Percentiles rank a stretch among this genome's conserved stretches.
These are phyloP conservation scores for Podospora comata DNA, from an alignment of 495 filamentous ascomycete species.

Conservation along the genomic window DNA sequence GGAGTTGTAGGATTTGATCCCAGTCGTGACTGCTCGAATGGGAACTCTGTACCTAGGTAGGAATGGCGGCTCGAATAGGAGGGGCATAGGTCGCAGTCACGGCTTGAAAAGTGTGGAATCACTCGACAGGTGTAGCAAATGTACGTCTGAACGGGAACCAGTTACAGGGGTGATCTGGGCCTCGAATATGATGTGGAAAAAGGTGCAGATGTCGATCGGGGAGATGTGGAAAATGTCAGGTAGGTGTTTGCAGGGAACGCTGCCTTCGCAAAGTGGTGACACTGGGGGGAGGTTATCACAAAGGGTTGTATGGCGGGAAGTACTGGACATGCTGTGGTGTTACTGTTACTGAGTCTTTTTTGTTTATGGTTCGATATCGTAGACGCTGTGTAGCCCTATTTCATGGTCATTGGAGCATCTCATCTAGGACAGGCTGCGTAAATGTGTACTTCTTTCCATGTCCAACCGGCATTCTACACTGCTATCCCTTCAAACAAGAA, in stretches of 20 bases:
- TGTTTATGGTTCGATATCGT: neutral
- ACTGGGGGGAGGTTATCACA: neutral
- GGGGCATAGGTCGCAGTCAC: no score
- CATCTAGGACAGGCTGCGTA: no score
- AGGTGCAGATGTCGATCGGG: neutral
- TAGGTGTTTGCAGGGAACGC: neutral
- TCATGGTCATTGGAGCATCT: no score
- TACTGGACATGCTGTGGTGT: neutral
- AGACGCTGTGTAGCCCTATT: neutral
- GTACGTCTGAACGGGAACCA: neutral
- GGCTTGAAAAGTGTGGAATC: no score
- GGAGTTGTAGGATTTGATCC: no score
- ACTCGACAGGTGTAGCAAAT: no score
- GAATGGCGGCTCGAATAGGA: no score
- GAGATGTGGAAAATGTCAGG: neutral
- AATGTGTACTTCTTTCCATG: no score
- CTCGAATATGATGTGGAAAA: neutral
- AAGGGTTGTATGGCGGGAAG: neutral
- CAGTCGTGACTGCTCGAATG: no score
- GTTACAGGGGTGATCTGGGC: neutral
- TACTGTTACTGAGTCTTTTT: neutral
- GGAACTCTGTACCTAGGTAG: no score
- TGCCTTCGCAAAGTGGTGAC: neutral
- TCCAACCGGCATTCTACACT: no score
- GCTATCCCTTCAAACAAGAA: no score